A percentile compares a stretch with the other conserved stretches of the same genome.
Conservation (phyloP, 148 eudicot genomes). For the Hydrangea macrophylla region DNA sequence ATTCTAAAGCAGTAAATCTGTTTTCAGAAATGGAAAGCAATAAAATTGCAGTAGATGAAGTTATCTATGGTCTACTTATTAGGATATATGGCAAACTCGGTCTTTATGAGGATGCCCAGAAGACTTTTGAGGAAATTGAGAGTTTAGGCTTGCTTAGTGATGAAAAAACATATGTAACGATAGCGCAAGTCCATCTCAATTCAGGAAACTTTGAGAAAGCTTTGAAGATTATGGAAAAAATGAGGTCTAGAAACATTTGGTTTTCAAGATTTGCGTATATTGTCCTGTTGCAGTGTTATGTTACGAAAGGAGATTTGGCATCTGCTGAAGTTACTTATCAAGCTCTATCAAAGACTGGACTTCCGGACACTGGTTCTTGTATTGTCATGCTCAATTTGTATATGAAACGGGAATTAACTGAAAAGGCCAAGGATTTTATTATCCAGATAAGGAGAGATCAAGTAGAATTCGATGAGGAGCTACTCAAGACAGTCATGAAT, state of each 20-base stretch:
- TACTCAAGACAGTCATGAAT: slow-evolving; percentile 48
- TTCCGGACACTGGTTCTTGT: slow-evolving; percentile 48
- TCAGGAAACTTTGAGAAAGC: slow-evolving; percentile 37
- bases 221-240: too few relatives aligned
- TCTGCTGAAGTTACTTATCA: slow-evolving; percentile 53
- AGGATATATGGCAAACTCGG: slow-evolving; percentile 78
- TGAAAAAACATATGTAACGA: slow-evolving; percentile 58
- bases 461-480: slow-evolving; percentile 52
- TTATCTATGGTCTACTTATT: slow-evolving; percentile 61
- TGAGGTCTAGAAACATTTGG: too few relatives aligned
- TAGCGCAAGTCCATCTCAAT: slow-evolving; percentile 72
- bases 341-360: slow-evolving; percentile 44
- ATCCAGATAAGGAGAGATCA: slow-evolving; percentile 46
- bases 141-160: slow-evolving; percentile 46
- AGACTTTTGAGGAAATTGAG: slow-evolving; percentile 53
- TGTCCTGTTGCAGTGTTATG: slow-evolving; percentile 54
- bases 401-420: slow-evolving; percentile 32
- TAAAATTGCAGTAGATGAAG: slow-evolving; percentile 58
- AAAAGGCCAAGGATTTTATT: slow-evolving; percentile 51
- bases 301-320: slow-evolving; percentile 48
- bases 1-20: slow-evolving; percentile 61
- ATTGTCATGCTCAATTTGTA: slow-evolving; percentile 57
- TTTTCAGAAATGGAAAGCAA: slow-evolving; percentile 63
- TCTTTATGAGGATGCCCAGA: slow-evolving; percentile 63
- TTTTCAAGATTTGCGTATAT: slow-evolving; percentile 48